Evolutionary conservation across 306 rosid species (phyloP).

Genomic region (Quercus cerris): DNA sequence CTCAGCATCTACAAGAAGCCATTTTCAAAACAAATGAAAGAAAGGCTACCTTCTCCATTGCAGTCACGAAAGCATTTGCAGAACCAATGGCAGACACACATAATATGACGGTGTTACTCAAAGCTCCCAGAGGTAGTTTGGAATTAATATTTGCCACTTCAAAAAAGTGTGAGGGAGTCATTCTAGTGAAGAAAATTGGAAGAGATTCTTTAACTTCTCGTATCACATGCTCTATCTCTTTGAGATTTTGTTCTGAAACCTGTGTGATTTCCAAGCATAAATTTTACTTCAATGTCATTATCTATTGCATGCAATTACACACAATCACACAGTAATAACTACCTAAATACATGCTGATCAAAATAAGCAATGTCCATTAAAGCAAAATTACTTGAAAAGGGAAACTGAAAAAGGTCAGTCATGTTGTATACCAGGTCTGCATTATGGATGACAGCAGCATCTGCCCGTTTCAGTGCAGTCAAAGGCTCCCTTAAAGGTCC

Average conservation of each 20-base stretch:
- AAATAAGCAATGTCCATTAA: neutral
- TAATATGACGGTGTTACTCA: slow-evolving; percentile 41
- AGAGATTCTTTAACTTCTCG: slow-evolving; percentile 42
- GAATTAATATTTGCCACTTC: slow-evolving; percentile 41
- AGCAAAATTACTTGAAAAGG: neutral
- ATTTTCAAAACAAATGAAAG: neutral
- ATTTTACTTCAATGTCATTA: slow-evolving; percentile 10
- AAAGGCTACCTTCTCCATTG: slow-evolving; percentile 56
- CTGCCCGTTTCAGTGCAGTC: slow-evolving; percentile 65
- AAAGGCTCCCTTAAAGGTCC: slow-evolving; percentile 95
- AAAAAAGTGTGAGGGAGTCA: slow-evolving; percentile 71
- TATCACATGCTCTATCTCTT: slow-evolving; percentile 44
- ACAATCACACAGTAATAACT: slow-evolving; percentile 1
- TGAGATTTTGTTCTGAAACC: slow-evolving; percentile 57
- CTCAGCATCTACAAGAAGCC: slow-evolving; percentile 5
- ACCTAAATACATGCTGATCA: neutral
- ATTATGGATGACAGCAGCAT: slow-evolving; percentile 70
- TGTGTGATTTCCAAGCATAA: slow-evolving; percentile 34
- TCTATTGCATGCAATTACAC: neutral
- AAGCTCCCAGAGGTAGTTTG: slow-evolving; percentile 43
- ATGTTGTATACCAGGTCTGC: slow-evolving; percentile 62
- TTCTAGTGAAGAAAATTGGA: slow-evolving; percentile 66
- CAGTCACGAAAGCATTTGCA: slow-evolving; percentile 72
- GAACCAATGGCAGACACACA: slow-evolving; percentile 91
- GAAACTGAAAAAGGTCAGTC: neutral